Evolutionary conservation across 371 early-diverging fungal genomes (phyloP).

Genomic region (Zychaea mexicana): DNA sequence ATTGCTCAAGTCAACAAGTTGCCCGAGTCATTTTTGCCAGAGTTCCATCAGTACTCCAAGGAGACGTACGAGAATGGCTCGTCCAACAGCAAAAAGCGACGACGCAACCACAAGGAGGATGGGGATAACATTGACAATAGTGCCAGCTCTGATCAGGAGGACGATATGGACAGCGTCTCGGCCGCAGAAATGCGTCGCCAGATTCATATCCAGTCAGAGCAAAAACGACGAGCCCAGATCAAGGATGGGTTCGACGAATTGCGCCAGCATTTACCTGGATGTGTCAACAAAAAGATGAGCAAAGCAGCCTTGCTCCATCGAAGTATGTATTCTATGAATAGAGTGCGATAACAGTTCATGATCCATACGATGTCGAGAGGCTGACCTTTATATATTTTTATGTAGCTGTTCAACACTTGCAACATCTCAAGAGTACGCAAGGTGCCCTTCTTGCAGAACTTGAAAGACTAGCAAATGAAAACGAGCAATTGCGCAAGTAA

Average conservation of each 20-base stretch:
- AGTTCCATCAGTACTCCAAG: conserved; percentile 53
- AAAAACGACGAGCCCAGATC: conserved; percentile 63
- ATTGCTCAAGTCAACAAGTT: conserved; percentile 49
- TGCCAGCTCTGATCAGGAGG: conserved; percentile 22
- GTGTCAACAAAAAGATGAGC: conserved; percentile 59
- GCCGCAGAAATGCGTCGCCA: conserved; percentile 59
- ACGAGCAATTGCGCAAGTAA: conserved; percentile 51
- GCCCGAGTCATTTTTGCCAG: conserved; percentile 51
- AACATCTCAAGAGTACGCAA: conserved; percentile 51
- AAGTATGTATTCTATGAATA: conserved; percentile 35
- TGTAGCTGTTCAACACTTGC: conserved; percentile 54
- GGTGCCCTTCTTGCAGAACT: conserved; percentile 44
- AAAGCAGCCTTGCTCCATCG: conserved; percentile 57
- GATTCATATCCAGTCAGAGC: conserved; percentile 65
- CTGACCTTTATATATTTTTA: background rate
- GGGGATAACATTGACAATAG: conserved; percentile 19
- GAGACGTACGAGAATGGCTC: conserved; percentile 52
- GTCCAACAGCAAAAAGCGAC: conserved; percentile 39
- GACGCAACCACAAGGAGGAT: conserved; percentile 19
- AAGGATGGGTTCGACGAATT: conserved; percentile 62
- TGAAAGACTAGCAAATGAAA: conserved; percentile 49
- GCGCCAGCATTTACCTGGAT: conserved; percentile 56
- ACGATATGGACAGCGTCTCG: conserved; percentile 32
- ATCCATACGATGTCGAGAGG: no score
- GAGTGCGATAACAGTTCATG: no score